phyloP scores from a whole-genome alignment of 371 early-diverging fungal species.

The Sporodiniella umbellata region DNA sequence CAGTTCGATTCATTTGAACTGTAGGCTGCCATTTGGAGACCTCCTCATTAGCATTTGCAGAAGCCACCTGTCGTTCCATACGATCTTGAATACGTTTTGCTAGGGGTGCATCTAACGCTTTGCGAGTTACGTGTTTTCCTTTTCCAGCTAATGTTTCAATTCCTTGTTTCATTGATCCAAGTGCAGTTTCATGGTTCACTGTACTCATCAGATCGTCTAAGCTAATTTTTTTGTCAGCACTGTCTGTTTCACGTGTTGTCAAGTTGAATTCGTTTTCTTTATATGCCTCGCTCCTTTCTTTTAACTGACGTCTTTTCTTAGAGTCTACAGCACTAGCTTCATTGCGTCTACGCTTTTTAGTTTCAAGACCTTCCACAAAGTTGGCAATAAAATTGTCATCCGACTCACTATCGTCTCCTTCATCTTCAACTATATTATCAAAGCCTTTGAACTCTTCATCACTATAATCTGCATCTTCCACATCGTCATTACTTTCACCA shows the following conservation, averaged over 20 bases:
- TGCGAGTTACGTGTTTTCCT: constrained; percentile 40
- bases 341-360: constrained; percentile 43
- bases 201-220: constrained; percentile 73
- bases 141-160: constrained; percentile 57
- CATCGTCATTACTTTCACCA: constrained; percentile 19
- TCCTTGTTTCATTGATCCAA: constrained; percentile 62
- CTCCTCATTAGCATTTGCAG: constrained; percentile 72
- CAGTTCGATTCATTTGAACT: constrained; percentile 79
- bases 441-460: constrained; percentile 25
- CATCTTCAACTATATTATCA: constrained; percentile 33
- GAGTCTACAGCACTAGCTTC: constrained; percentile 34
- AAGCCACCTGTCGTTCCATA: constrained; percentile 83
- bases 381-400: constrained; percentile 27
- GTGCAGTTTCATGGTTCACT: constrained; percentile 57
- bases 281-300: constrained; percentile 70
- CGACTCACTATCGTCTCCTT: constrained; percentile 33
- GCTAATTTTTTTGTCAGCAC: constrained; percentile 57
- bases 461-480: constrained; percentile 17
- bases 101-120: constrained; percentile 75
- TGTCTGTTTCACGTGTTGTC: constrained; percentile 39
- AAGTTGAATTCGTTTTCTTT: constrained; percentile 80
- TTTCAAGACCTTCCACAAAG: constrained; percentile 47
- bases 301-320: constrained; percentile 44
- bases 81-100: constrained; percentile 81
- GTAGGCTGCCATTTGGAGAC: constrained; percentile 83